Base-by-base conservation (phyloP, 2,329 filamentous ascomycete genomes). In the Fusarium denticulatum region DNA sequence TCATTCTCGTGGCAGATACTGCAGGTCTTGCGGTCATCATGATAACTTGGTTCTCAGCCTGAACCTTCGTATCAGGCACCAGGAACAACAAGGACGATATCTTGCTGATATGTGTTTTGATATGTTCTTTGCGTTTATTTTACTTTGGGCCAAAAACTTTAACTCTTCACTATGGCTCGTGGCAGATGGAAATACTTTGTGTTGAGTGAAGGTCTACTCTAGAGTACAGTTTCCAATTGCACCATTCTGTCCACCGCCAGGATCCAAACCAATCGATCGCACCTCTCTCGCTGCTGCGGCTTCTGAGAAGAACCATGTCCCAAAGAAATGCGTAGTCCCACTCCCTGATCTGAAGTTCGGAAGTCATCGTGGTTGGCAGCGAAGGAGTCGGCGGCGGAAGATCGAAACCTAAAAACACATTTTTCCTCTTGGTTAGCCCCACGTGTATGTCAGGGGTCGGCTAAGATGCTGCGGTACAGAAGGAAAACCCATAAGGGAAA, bases 131-230 rank as follows among this genome's bases (percentile, higher is more conserved):
- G 24, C 7, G 5, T 45, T 28, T 28, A 12, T 46, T 13, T 28
- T 28, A 46, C 18, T 22, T 46, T 46, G 7, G 18, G 24, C 5
- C 8, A 8, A 14, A 11, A 22, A 46, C 12, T 28, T 13, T 22
- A 46, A 12, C 4, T 22, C 16, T 12, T 5, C 16, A 28, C 13
- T 8, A 22, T 28, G 20, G 28, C 28, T 32, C 28, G 46, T 49
- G 28, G 22, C 11, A 32, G 46, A 49, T 24, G 46, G 28, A 32
- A 49, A 24, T 32, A 13, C 30, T 49, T 49, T 12, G 56, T 61
- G 18, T 47, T 65, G 60, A 64, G 32, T 53, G 20, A 50, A 64
- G 52, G 52, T 43, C 52, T 64, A 64, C 45, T 49, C 46, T 32
- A 49, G 28, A 32, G 46, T 32, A 47, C 28, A 30, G 10, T 45